Conservation (phyloP, 306 rosid genomes). For the Cucumis sativus region DNA sequence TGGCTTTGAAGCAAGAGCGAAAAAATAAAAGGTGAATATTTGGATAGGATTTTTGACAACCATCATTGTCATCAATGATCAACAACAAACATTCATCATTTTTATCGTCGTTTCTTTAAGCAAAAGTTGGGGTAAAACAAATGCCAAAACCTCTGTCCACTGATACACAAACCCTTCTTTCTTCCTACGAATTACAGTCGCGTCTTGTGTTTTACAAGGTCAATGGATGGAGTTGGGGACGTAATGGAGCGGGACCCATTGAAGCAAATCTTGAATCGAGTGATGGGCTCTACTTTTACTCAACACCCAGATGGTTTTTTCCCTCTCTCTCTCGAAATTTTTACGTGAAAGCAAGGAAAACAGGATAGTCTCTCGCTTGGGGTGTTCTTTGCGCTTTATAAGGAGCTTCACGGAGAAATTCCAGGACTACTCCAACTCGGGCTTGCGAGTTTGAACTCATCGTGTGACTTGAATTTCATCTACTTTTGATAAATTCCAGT, state of each 20-base stretch:
- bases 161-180: neutral
- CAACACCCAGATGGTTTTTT: neutral
- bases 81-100: neutral
- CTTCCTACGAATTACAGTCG: neutral
- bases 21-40: neutral
- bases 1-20: neutral
- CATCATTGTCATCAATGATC: neutral
- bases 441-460: neutral
- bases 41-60: neutral
- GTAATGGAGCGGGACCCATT: neutral
- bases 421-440: neutral
- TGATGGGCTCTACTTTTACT: neutral
- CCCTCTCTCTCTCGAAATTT: neutral
- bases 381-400: neutral
- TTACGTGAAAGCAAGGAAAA: slow-evolving; percentile 9
- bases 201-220: neutral
- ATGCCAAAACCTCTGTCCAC: neutral
- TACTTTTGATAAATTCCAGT: neutral
- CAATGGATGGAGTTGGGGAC: neutral
- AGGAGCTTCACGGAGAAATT: neutral
- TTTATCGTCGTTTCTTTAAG: neutral
- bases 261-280: neutral
- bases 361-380: neutral
- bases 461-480: too few species aligned
- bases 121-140: neutral